phyloP scores from a whole-genome alignment of 2,329 filamentous ascomycete species.

The Nemania serpens region DNA sequence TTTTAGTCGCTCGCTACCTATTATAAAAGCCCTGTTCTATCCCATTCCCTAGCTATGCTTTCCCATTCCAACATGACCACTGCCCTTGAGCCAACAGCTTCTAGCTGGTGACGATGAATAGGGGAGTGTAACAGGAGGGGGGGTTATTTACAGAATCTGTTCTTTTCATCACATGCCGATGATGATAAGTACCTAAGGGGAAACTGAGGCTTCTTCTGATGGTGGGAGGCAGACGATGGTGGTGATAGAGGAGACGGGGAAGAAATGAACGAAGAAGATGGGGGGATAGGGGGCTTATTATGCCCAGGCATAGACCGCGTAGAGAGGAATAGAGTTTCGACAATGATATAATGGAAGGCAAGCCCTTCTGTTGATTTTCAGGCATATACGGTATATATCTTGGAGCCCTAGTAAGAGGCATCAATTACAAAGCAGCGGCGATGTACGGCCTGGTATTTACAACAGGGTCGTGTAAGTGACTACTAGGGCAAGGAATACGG shows the following conservation, averaged over 20 bases:
- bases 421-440: background rate
- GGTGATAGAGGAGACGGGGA: background rate
- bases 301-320: background rate
- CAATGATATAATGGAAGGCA: background rate
- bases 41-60: slow-evolving; percentile 2
- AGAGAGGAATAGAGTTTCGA: background rate
- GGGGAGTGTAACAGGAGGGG: background rate
- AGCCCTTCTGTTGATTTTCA: background rate
- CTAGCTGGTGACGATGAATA: slow-evolving; percentile 4
- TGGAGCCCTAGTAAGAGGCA: background rate
- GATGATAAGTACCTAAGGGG: slow-evolving; percentile 11
- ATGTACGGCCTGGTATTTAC: background rate
- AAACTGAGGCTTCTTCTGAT: slow-evolving; percentile 1
- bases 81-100: slow-evolving; percentile 8
- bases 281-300: background rate
- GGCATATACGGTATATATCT: background rate
- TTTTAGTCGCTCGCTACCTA: background rate
- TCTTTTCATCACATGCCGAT: slow-evolving; percentile 3
- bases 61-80: slow-evolving; percentile 9
- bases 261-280: background rate
- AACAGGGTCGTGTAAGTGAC: background rate
- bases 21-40: slow-evolving; percentile 5
- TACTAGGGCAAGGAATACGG: background rate
- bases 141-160: background rate
- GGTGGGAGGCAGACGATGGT: background rate